Evolutionary conservation across 352 stramenopile species (phyloP), one percentile per base, ranked within the genome.

Genomic region (Thraustochytrium aureum): DNA sequence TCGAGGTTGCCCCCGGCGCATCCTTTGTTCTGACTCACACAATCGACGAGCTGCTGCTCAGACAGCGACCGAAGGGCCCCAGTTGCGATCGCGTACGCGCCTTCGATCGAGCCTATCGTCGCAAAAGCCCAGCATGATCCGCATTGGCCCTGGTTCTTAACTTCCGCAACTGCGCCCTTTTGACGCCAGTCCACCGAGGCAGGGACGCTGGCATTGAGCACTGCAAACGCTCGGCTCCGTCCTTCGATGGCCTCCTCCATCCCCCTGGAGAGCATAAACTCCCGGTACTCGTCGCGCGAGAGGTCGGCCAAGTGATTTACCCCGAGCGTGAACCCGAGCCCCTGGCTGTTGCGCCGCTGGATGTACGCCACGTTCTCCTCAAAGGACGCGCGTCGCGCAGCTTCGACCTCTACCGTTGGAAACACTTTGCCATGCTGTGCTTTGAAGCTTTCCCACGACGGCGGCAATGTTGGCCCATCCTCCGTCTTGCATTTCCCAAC

Each of bases 121-220:
- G 94, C 97, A 76, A 98, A 97, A 10, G 95, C 93, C 95, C 95
- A 99, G 88, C 95, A 99, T 43, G 94, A 97, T 32, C 94, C 95
- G 82, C 95, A 99, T 74, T 90, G 89, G 17, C 91, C 92, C 86
- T 99, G 95, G 74, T 96, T 96, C 84, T 97, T 96, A 41, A 98
- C 87, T 22, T 88, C 84, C 2, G 90, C 96, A 17, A 99, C 93
- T 65, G 88, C 88, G 61, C 35, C 35, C 43, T 72, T 73, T 3
- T 17, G 22, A 30, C 69, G 50, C 69, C 69, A 79, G 56, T 79
- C 69, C 37, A 79, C 59, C 10, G 7, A 54, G 3, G 7, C 33
- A 0, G 69, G 69, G 33, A 75, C 50, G 2, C 47, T 56, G 17
- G 17, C 47, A 26, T 56, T 22, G 26, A 56, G 17, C 47, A 56